These are phyloP conservation scores for Pseudonitzschia multiseries DNA, from an alignment of 108 stramenopile species.

Conservation along the genomic window DNA sequence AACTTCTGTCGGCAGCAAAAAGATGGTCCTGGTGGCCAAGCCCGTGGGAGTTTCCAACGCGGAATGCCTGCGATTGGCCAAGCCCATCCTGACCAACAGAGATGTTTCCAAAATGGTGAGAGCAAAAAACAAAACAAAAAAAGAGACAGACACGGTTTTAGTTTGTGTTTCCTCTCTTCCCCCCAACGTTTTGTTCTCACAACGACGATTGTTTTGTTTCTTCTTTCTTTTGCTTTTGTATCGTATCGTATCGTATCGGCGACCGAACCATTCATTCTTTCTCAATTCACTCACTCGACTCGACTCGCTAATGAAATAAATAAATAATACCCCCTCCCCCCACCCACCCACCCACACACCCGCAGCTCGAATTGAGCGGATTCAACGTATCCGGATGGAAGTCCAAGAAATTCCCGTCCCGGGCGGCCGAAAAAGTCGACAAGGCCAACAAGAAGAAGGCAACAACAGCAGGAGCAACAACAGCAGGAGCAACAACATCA, in stretches of 20 bases:
- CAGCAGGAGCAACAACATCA: too few relatives aligned
- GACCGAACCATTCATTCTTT: too few relatives aligned
- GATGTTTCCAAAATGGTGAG: conserved; percentile 78
- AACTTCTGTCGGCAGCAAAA: not conserved
- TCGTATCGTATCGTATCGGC: too few relatives aligned
- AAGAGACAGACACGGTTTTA: too few relatives aligned
- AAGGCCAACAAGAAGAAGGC: too few relatives aligned
- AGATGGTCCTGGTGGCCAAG: conserved; percentile 70
- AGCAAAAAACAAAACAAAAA: conserved; percentile 14
- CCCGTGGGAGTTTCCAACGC: conserved; percentile 53
- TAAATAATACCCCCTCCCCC: too few relatives aligned
- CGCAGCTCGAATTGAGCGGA: conserved; percentile 29
- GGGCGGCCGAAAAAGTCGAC: not conserved
- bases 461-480: too few relatives aligned
- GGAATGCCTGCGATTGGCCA: conserved; percentile 55
- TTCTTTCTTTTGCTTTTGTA: not conserved
- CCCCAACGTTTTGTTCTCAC: too few relatives aligned
- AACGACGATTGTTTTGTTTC: not conserved
- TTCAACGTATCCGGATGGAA: conserved; percentile 26
- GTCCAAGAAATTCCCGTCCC: conserved; percentile 7
- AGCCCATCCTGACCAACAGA: conserved; percentile 67
- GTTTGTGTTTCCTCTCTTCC: too few relatives aligned
- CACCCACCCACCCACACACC: too few relatives aligned
- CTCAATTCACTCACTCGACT: too few relatives aligned
- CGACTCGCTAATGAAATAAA: too few relatives aligned